These are phyloP conservation scores for Komagataella pseudopastoris DNA, from an alignment of 805 yeast species.

Conservation along the genomic window DNA sequence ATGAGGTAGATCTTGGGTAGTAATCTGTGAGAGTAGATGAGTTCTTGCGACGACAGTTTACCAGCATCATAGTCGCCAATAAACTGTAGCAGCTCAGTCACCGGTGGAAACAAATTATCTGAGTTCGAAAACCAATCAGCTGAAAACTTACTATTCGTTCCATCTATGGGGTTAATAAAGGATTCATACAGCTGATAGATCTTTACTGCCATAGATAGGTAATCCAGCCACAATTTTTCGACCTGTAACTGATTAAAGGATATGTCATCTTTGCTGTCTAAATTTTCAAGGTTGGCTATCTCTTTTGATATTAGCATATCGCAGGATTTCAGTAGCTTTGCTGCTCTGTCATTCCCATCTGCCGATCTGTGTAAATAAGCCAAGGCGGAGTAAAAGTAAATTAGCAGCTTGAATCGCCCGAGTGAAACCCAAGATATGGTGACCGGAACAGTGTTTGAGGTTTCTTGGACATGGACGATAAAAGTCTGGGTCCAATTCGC, in stretches of 20 bases:
- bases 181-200: not conserved
- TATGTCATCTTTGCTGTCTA: not conserved
- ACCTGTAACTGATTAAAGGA: not conserved
- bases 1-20: not conserved
- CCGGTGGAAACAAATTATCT: not conserved
- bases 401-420: not conserved
- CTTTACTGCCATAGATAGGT: not conserved
- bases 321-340: not conserved
- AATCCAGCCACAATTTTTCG: not conserved
- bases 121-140: not conserved
- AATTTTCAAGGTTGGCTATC: not conserved
- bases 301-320: not conserved
- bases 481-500: not conserved
- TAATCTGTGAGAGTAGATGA: not conserved
- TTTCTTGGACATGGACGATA: not conserved
- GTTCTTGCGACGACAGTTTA: not conserved
- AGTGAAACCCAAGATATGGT: not conserved
- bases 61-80: not conserved
- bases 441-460: not conserved
- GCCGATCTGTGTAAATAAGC: not conserved
- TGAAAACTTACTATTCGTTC: not conserved
- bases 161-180: not conserved
- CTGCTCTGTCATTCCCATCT: not conserved
- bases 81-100: not conserved
- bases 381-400: not conserved